Evolutionary conservation across 116 monocot species (phyloP).

Genomic region (Zostera marina): DNA sequence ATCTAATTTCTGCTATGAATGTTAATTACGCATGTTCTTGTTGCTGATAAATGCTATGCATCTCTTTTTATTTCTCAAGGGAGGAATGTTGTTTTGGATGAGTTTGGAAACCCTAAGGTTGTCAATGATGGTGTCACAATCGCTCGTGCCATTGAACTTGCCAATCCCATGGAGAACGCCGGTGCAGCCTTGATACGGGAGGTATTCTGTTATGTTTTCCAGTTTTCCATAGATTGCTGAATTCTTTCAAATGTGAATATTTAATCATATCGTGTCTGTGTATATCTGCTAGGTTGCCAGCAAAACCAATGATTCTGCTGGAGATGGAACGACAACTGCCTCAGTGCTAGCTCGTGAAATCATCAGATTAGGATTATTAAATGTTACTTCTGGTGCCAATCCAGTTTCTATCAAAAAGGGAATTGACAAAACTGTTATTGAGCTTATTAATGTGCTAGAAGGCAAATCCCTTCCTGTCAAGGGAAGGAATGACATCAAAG

Average conservation of each 20-base stretch:
- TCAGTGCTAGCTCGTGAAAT: conserved; percentile 74
- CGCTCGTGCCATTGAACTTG: conserved; percentile 81
- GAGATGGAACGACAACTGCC: conserved; percentile 85
- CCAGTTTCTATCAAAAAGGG: conserved; percentile 78
- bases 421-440: conserved; percentile 61
- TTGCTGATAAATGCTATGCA: not conserved
- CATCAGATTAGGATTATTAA: conserved; percentile 53
- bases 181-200: conserved; percentile 88
- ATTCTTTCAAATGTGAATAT: not conserved
- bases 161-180: conserved; percentile 95
- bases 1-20: not conserved
- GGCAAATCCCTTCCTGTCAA: conserved; percentile 56
- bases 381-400: conserved; percentile 62
- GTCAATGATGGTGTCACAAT: conserved; percentile 98
- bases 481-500: conserved; percentile 60
- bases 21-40: not conserved
- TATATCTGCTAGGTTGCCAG: conserved; percentile 46
- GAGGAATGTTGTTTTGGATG: conserved; percentile 94
- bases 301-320: conserved; percentile 68
- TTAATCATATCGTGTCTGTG: not conserved
- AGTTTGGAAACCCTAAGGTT: conserved; percentile 80
- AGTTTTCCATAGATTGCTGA: not conserved
- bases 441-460: conserved; percentile 47
- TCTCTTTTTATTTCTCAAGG: conserved; percentile 21
- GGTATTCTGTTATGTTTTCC: conserved; percentile 15